Conservation (phyloP, 129 eudicot species). For the Arctium minus region DNA sequence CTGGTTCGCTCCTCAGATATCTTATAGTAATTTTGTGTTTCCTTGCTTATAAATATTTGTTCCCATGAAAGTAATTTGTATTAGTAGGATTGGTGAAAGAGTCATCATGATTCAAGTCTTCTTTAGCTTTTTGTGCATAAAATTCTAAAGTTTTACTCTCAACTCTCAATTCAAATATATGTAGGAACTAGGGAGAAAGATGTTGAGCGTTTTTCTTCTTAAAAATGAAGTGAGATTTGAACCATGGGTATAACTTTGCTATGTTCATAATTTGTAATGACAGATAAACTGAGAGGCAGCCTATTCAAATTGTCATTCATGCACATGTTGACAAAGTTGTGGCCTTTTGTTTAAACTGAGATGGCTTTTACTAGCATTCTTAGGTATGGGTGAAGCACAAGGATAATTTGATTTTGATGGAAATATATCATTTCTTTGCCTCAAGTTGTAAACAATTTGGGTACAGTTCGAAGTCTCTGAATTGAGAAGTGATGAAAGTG, state of each 20-base stretch:
- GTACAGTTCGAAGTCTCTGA: conserved; percentile 63
- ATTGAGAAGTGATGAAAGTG: conserved; percentile 79
- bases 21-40: background rate
- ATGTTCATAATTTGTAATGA: background rate
- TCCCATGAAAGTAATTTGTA: background rate
- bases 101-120: background rate
- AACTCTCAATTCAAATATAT: background rate
- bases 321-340: conserved; percentile 76
- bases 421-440: conserved; percentile 84
- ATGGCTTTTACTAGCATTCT: background rate
- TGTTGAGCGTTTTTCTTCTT: background rate
- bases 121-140: background rate
- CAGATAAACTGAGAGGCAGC: conserved; percentile 50
- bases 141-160: background rate
- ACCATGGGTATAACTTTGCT: background rate
- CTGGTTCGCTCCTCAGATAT: background rate
- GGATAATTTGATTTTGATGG: conserved; percentile 83
- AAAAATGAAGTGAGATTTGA: background rate
- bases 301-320: conserved; percentile 53
- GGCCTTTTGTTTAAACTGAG: conserved; percentile 62
- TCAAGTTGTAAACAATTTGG: conserved; percentile 78
- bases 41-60: too few species aligned
- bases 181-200: background rate
- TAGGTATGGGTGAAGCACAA: conserved; percentile 81
- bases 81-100: background rate